phyloP scores from a whole-genome alignment of 495 filamentous ascomycete species.

The Venustampulla echinocandica region DNA sequence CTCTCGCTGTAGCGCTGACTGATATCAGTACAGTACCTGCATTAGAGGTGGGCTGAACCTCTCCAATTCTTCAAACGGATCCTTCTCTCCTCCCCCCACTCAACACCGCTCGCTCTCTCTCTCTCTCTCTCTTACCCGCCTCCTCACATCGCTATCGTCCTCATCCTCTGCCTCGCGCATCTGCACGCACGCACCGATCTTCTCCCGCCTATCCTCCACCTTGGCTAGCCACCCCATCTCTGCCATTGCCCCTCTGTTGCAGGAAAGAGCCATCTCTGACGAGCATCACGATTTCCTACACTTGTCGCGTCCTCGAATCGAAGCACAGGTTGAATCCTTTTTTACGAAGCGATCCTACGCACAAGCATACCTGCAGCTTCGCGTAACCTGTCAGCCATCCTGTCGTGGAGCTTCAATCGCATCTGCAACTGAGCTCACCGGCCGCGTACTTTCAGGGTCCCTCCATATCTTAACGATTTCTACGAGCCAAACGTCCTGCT shows the following conservation, averaged over 20 bases:
- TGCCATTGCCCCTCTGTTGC: conserved; percentile 21
- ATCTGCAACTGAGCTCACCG: conserved; percentile 24
- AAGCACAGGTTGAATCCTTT: conserved; percentile 19
- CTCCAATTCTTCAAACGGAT: conserved; percentile 18
- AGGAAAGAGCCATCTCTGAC: conserved; percentile 23
- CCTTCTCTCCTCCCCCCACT: background rate
- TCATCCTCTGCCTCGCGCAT: conserved; percentile 21
- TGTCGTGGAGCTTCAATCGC: conserved; percentile 25
- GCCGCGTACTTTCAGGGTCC: conserved; percentile 21
- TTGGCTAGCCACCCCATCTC: conserved; percentile 2
- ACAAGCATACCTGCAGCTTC: conserved; percentile 27
- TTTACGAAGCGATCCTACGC: conserved; percentile 27
- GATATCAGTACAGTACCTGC: conserved; percentile 29
- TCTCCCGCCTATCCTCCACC: background rate
- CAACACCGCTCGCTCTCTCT: conserved; percentile 5
- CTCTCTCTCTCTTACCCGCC: conserved; percentile 6
- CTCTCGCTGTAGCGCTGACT: conserved; percentile 28
- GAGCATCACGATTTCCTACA: conserved; percentile 24
- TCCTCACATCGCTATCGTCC: conserved; percentile 20
- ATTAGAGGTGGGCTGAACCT: conserved; percentile 32
- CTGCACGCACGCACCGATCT: conserved; percentile 2
- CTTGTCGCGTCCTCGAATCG: conserved; percentile 18
- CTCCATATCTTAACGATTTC: conserved; percentile 43
- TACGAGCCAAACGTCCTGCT: conserved; percentile 46
- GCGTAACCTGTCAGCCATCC: conserved; percentile 24